phyloP scores from a whole-genome alignment of 768 basidiomycete genomes.

The Krasilnikovozyma curviuscula region DNA sequence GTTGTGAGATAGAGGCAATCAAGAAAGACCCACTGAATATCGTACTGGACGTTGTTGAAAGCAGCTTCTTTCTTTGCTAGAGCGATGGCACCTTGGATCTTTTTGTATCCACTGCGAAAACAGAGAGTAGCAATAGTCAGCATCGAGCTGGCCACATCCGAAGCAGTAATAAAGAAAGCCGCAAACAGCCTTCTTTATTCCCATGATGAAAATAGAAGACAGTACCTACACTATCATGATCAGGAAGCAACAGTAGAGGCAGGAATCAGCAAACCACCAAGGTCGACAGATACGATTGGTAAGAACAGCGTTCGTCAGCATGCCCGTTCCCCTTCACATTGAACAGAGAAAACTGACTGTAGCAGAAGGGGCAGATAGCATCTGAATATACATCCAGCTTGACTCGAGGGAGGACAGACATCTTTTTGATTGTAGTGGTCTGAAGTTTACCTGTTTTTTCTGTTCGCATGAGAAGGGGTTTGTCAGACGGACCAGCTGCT shows the following conservation, averaged over 20 bases:
- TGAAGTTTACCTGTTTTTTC: no score
- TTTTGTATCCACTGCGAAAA: background rate
- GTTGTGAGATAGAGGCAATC: background rate
- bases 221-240: background rate
- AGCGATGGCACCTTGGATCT: background rate
- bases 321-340: no score
- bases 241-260: background rate
- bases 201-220: background rate
- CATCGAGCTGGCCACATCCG: background rate
- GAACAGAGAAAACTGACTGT: background rate
- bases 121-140: no score
- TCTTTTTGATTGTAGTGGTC: no score
- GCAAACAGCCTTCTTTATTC: background rate
- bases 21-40: background rate
- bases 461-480: background rate
- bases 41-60: background rate
- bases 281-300: no score
- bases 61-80: background rate
- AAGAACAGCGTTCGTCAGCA: no score
- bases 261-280: background rate
- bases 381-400: background rate
- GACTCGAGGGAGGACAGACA: background rate
- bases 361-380: constrained; percentile 7
- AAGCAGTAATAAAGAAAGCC: background rate
- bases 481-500: background rate